Evolutionary conservation across 805 yeast species (phyloP).

Genomic region (Candida dajiaensis): DNA sequence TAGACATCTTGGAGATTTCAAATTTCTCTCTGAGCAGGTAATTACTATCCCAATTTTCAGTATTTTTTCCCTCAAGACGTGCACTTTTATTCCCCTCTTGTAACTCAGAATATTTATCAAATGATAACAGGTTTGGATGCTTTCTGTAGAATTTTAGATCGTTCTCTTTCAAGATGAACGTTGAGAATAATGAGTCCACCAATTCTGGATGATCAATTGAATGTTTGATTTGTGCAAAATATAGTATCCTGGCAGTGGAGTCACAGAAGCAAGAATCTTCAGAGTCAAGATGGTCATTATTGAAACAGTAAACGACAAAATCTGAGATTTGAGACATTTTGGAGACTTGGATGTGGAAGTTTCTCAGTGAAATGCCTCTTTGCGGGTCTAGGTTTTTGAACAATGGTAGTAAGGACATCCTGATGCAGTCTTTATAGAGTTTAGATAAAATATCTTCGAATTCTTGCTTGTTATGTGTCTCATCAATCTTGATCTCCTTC

Average conservation of each 20-base stretch:
- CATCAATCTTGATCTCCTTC: slow-evolving; percentile 19
- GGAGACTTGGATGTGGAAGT: slow-evolving; percentile 82
- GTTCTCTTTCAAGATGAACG: slow-evolving; percentile 16
- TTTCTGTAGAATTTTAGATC: slow-evolving; percentile 10
- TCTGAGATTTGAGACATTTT: slow-evolving; percentile 72
- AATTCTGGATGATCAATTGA: slow-evolving; percentile 23
- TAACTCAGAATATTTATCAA: slow-evolving; percentile 24
- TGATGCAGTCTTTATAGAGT: slow-evolving; percentile 22
- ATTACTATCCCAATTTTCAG: slow-evolving; percentile 63
- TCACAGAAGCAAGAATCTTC: slow-evolving; percentile 30
- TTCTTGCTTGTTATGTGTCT: background rate
- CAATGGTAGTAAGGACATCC: slow-evolving; percentile 37
- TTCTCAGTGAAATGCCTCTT: slow-evolving; percentile 70
- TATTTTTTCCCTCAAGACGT: slow-evolving; percentile 21
- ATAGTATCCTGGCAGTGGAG: slow-evolving; percentile 34
- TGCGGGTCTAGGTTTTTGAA: slow-evolving; percentile 62
- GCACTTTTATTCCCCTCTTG: background rate
- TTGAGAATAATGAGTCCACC: slow-evolving; percentile 19
- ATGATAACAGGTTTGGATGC: slow-evolving; percentile 13
- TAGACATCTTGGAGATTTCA: slow-evolving; percentile 81
- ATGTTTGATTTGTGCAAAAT: slow-evolving; percentile 36
- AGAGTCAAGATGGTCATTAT: slow-evolving; percentile 30
- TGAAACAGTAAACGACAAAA: slow-evolving; percentile 67
- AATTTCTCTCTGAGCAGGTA: slow-evolving; percentile 66
- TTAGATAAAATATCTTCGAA: slow-evolving; percentile 10